Base-by-base conservation (phyloP, 169 alveolate genomes). In the Cystoisospora suis region DNA sequence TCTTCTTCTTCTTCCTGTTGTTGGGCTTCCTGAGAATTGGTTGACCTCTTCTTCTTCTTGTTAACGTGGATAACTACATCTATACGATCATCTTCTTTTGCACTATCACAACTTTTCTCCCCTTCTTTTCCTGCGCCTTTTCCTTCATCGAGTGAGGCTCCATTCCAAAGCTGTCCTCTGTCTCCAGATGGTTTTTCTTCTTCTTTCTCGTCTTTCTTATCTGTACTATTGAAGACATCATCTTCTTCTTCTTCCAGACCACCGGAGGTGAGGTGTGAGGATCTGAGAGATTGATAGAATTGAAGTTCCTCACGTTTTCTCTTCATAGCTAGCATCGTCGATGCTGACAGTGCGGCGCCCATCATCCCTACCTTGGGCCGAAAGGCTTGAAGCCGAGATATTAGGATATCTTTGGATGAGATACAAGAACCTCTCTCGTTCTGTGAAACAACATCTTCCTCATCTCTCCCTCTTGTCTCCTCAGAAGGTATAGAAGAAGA, bases 331-430 rank as follows among this genome's bases (percentile, higher is more conserved):
- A 27, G 59, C 61, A 83, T 65, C 23, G 42, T 80, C 6, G 56
- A 34, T 9, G 89, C 65, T 15, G 69, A 49, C 0, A 83, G 42
- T 17, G 44, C 89, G 80, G 81, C 44, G 45, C 89, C 89, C n/a
- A 38, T 56, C 49, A n/a, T 42, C 27, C 89, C 89, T 12, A 59
- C 77, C 59, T 9, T 56, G 46, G 89, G 89, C 20, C 89, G 70
- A 29, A 45, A 83, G 81, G 59, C 36, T 80, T 65, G 58, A 77
- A 83, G 44, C 38, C 23, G 65, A 23, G 29, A 23, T 23, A 53
- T 12, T n/a, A n/a, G n/a, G n/a, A n/a, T n/a, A n/a, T n/a, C n/a
- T n/a, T n/a, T n/a, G n/a, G n/a, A n/a, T n/a, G n/a, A n/a, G n/a
- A n/a, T n/a, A n/a, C n/a, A n/a, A n/a, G n/a, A n/a, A n/a, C n/a